Conservation (phyloP, 352 stramenopile species). For the Phytophthora agathidicida region DNA sequence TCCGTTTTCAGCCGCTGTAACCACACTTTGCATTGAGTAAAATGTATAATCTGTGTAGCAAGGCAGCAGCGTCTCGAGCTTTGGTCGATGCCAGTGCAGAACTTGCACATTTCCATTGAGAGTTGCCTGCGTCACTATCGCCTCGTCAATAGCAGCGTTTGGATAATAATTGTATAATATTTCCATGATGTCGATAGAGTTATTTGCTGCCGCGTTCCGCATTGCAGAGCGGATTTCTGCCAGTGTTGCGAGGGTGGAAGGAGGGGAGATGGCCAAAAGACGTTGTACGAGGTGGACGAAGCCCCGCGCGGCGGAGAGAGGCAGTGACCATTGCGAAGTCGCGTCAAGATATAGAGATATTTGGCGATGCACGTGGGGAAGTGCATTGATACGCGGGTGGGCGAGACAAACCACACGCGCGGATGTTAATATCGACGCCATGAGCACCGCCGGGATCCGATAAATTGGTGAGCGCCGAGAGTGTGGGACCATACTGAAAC, state of each 20-base stretch:
- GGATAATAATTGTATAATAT: constrained; percentile 9
- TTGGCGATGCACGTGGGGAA: constrained; percentile 17
- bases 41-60: constrained; percentile 12
- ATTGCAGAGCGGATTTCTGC: constrained; percentile 27
- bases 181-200: constrained; percentile 21
- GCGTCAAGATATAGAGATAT: constrained; percentile 28
- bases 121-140: constrained; percentile 14
- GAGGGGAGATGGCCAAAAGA: neutral
- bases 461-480: neutral
- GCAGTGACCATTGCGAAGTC: constrained; percentile 26
- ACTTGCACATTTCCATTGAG: constrained; percentile 24
- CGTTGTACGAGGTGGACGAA: constrained; percentile 24
- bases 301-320: constrained; percentile 10
- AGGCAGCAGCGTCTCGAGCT: constrained; percentile 11
- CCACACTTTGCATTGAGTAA: constrained; percentile 12
- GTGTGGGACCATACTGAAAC: constrained; percentile 3
- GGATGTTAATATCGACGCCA: neutral
- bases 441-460: neutral
- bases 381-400: constrained; percentile 12
- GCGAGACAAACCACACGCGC: constrained; percentile 19
- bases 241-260: constrained; percentile 9
- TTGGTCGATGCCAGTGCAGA: constrained; percentile 21
- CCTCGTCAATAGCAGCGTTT: constrained; percentile 13
- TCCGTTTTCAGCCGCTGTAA: constrained; percentile 26
- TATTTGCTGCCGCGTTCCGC: constrained; percentile 18